Conservation (phyloP, 129 eudicot species). For the Smallanthus sonchifolius region DNA sequence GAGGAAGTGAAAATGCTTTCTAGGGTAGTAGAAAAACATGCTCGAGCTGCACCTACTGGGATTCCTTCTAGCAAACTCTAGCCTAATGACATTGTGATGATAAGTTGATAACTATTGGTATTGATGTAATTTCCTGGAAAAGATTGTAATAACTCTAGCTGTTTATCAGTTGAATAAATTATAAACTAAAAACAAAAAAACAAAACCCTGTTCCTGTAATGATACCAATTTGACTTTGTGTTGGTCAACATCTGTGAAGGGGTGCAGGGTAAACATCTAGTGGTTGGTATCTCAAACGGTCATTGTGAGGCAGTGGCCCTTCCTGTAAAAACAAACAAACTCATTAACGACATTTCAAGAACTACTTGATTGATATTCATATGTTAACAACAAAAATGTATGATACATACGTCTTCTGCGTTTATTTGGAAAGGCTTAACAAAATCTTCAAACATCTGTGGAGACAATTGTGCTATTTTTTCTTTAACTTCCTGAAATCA, state of each 20-base stretch:
- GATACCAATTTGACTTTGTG: neutral
- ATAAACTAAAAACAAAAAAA: neutral
- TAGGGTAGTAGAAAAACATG: conserved; percentile 63
- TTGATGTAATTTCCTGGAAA: neutral
- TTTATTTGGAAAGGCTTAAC: conserved; percentile 68
- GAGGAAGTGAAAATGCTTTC: conserved; percentile 80
- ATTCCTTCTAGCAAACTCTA: conserved; percentile 84
- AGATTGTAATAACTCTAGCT: neutral
- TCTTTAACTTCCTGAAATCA: conserved; percentile 71
- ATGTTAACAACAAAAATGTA: neutral
- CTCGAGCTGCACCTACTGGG: conserved; percentile 70
- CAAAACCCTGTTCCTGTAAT: neutral
- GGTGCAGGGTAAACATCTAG: conserved; percentile 87
- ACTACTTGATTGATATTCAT: neutral
- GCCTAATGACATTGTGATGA: conserved; percentile 1
- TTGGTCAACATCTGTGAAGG: conserved; percentile 69
- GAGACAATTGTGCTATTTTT: conserved; percentile 51
- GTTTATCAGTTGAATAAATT: conserved; percentile 3
- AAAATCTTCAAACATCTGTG: conserved; percentile 85
- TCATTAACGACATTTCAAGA: neutral
- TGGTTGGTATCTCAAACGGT: conserved; percentile 52
- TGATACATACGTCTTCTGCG: conserved; percentile 47
- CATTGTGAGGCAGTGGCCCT: conserved; percentile 68
- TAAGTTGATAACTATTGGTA: neutral
- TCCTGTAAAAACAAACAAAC: conserved; percentile 43